Percentiles rank a stretch among this genome's conserved stretches.
These are phyloP conservation scores for Friedmanniomyces simplex DNA, from an alignment of 495 filamentous ascomycete species.

Conservation along the genomic window DNA sequence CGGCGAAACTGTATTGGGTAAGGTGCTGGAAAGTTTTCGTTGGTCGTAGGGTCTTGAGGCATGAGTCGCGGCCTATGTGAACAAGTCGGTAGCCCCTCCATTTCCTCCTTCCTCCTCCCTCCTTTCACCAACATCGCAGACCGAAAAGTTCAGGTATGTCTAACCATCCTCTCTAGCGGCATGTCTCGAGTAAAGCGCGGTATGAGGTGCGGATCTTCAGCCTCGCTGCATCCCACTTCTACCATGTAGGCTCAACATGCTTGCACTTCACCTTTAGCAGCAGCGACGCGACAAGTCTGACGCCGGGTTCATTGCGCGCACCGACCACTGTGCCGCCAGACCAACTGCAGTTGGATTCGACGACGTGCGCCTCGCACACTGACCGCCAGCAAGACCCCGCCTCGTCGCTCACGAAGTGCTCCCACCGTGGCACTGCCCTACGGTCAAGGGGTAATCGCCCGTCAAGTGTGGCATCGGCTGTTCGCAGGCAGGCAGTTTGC, in stretches of 20 bases:
- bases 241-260: neutral
- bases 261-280: too few species aligned
- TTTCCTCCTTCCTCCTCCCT: too few species aligned
- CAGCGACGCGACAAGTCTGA: conserved; percentile 8
- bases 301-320: conserved; percentile 6
- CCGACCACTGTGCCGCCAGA: conserved; percentile 6
- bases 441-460: neutral
- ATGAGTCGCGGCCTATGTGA: too few species aligned
- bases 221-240: neutral
- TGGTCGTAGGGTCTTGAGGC: too few species aligned
- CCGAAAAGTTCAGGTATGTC: too few species aligned
- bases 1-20: too few species aligned
- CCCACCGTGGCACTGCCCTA: neutral
- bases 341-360: neutral
- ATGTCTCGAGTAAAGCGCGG: too few species aligned
- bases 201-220: too few species aligned
- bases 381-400: conserved; percentile 1
- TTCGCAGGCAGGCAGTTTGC: neutral
- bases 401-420: neutral
- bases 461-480: neutral
- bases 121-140: too few species aligned
- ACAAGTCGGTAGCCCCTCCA: too few species aligned
- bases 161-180: too few species aligned
- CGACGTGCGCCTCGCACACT: neutral
- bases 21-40: too few species aligned